Evolutionary conservation across 768 basidiomycete genomes (phyloP), one percentile per base, ranked within the genome.

Genomic region (Lactarius sanguifluus): DNA sequence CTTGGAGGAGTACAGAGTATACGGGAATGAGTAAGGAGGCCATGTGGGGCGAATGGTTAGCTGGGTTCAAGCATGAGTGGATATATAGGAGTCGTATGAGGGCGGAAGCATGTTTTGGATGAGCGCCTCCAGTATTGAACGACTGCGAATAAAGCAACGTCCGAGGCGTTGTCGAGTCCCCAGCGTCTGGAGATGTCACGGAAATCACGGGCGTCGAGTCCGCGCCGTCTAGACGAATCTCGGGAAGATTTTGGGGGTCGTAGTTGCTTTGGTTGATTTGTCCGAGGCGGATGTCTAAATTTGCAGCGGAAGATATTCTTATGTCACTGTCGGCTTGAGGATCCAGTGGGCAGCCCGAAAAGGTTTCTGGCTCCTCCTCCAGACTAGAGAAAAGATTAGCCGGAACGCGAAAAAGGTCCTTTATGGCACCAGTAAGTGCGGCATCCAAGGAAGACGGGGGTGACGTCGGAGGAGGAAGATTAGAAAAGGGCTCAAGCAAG

Each of bases 11-110:
- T 0, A 83, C 84, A 9, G 82, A 81, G 74, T 91, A 91, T 28
- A 92, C 72, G 0, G 89, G 88, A 18, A 92, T 80, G 13, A 92
- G 80, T 12, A 92, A 74, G 38, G 90, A 87, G 2, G 89, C 85
- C 56, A 88, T 81, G 65, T 90, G 83, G 10, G 86, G 86, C 0
- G 89, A 88, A 41, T 84, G 77, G 67, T 86, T 85, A 16, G 85
- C 88, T 12, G 91, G 89, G 74, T 93, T 92, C 28, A 92, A 80
- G 34, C 81, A 79, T 41, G 81, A 82, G 74, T 92, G 91, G 25
- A 92, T 72, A 74, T 89, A 93, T 20, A 92, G 77, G 38, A 93
- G 77, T 45, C 91, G 86, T 28, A 89, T 76, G 55, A 92, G 78
- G 1, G 87, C 84, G 9, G 88, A 84, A 20, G 81, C 77, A 72